Evolutionary conservation across 306 rosid genomes (phyloP), one percentile per base, ranked within the genome.

Genomic region (Malus sylvestris): DNA sequence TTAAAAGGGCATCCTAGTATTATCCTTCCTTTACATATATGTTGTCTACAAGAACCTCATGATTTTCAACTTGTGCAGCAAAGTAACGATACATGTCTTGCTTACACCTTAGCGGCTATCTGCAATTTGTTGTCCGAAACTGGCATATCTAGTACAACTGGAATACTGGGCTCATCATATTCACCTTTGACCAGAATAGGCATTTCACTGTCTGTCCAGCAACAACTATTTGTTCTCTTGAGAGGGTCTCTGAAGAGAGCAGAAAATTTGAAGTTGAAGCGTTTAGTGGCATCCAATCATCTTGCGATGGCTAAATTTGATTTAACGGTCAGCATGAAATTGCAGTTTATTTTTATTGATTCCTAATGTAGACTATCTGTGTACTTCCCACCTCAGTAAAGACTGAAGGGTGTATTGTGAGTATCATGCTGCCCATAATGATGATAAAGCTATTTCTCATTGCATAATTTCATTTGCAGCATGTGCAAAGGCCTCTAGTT

Each of bases 211-310:
- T 92, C 98, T 71, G 92, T 89, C 81, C 97, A 92, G 85, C 97
- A 95, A 83, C 97, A 95, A 77, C 83, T 95, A 76, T 95, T 92
- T 67, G 96, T 90, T 72, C 98, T 95, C 73, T 83, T 92, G 86
- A 90, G 92, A 82, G 98, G 96, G 78, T 95, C 98, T 78, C 75
- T 95, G 73, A 92, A 88, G 88, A 89, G 98, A 85, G 98, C 98
- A 52, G 97, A 95, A 80, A 92, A 83, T 84, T 87, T 95, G 55
- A 92, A 92, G 88, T 88, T 92, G 81, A 90, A 90, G 79, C 90
- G 88, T 60, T 83, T 95, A 82, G 90, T 89, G 85, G 95, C 98
- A 72, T 92, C 97, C 81, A 95, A 87, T 89, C 98, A 95, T 88
- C 93, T 94, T 81, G 92, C 97, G 66, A 87, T 92, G 95, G 96